phyloP scores from a whole-genome alignment of 306 rosid genomes.

The Clitoria ternatea region DNA sequence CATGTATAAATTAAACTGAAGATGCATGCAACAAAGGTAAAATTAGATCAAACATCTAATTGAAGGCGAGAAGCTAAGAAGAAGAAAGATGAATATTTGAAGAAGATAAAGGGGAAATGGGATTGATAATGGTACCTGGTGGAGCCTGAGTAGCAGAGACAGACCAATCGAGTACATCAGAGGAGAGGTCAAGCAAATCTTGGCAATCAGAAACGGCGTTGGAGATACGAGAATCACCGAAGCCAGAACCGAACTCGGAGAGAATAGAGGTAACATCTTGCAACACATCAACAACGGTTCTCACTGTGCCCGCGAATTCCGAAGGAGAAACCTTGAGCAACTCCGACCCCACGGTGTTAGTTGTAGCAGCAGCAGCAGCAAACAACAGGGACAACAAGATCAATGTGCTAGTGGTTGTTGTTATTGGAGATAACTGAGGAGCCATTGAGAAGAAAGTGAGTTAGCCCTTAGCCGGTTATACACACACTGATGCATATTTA shows the following conservation, averaged over 20 bases:
- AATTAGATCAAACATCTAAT: too few relatives aligned
- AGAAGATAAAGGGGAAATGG: background rate
- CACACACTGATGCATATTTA: constrained; percentile 21
- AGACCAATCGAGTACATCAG: constrained; percentile 58
- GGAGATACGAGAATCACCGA: constrained; percentile 60
- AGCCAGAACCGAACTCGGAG: constrained; percentile 37
- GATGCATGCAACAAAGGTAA: too few relatives aligned
- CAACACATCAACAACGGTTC: constrained; percentile 33
- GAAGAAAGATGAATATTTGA: background rate
- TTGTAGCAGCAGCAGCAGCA: too few relatives aligned
- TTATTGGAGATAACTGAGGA: background rate
- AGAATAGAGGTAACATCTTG: constrained; percentile 47
- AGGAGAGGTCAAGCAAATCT: constrained; percentile 67
- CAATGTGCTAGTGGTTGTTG: background rate
- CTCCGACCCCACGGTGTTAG: background rate
- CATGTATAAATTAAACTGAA: too few relatives aligned
- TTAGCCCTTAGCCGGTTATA: background rate
- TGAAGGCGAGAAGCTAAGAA: background rate
- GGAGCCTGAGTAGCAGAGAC: constrained; percentile 58
- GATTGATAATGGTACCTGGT: constrained; percentile 34
- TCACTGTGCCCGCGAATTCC: constrained; percentile 46
- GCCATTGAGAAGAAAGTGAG: constrained; percentile 25
- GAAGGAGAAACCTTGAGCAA: constrained; percentile 48
- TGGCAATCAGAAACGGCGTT: constrained; percentile 77
- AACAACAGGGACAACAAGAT: background rate